These are phyloP conservation scores for Syncephalis plumigaleata DNA, from an alignment of 371 early-diverging fungal species.

Conservation along the genomic window DNA sequence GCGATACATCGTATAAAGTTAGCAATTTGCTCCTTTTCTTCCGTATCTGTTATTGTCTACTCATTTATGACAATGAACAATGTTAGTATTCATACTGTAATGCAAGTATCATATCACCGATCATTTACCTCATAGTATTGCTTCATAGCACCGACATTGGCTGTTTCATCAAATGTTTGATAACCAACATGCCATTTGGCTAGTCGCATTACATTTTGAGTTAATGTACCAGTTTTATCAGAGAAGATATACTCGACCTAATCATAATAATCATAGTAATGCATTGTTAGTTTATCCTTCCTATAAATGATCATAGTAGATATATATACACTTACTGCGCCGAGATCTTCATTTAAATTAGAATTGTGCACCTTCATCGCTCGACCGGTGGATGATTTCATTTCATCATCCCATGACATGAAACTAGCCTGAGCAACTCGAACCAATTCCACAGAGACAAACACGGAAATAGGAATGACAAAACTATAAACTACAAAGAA, in stretches of 20 bases:
- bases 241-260: slow-evolving; percentile 64
- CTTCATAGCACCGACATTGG: too few species aligned
- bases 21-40: too few species aligned
- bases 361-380: slow-evolving; percentile 39
- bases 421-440: slow-evolving; percentile 3
- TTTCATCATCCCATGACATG: slow-evolving; percentile 1
- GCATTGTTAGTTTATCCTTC: slow-evolving; percentile 20
- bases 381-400: slow-evolving; percentile 2
- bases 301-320: slow-evolving; percentile 10
- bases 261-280: slow-evolving; percentile 20
- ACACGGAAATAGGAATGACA: slow-evolving; percentile 4
- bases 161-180: background rate
- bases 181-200: slow-evolving; percentile 21
- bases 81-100: too few species aligned
- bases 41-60: too few species aligned
- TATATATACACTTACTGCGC: background rate
- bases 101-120: too few species aligned
- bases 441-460: background rate
- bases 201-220: slow-evolving; percentile 41
- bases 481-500: slow-evolving; percentile 20
- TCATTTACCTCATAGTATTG: too few species aligned
- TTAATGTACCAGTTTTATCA: slow-evolving; percentile 59
- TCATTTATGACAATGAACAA: too few species aligned
- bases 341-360: slow-evolving; percentile 8
- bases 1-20: slow-evolving; percentile 22